Evolutionary conservation across 805 yeast species (phyloP).

Genomic region (Yarrowia bubula): DNA sequence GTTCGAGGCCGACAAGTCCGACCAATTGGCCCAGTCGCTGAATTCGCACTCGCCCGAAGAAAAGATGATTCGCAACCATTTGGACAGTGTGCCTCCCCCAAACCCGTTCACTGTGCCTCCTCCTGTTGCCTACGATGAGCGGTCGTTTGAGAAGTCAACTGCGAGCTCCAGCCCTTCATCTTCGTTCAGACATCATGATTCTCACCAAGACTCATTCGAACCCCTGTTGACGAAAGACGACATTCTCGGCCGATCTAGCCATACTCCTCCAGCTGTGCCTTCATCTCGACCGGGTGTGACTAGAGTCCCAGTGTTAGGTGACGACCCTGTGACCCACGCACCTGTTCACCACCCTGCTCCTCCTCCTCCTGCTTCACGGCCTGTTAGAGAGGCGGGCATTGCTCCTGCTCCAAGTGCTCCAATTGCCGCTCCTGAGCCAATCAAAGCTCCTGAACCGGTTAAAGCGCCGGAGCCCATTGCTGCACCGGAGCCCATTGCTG

Average conservation of each 20-base stretch:
- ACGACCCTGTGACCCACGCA: background rate
- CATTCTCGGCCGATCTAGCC: background rate
- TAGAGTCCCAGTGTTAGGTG: background rate
- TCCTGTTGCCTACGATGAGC: slow-evolving; percentile 7
- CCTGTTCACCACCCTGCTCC: slow-evolving; percentile 10
- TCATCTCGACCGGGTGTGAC: background rate
- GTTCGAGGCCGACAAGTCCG: background rate
- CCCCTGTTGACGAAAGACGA: slow-evolving; percentile 1
- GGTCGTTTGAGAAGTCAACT: background rate
- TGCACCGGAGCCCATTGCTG: background rate
- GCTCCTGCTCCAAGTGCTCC: background rate
- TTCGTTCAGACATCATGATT: background rate
- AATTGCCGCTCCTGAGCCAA: background rate
- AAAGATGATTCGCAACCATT: slow-evolving; percentile 15
- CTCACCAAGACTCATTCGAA: background rate
- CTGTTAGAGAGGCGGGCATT: background rate
- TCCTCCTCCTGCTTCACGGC: background rate
- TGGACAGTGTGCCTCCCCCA: slow-evolving; percentile 10
- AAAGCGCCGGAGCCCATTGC: background rate
- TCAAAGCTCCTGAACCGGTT: background rate
- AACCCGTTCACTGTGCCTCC: slow-evolving; percentile 18
- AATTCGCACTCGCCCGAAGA: background rate
- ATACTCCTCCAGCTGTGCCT: background rate
- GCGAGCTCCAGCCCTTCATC: background rate
- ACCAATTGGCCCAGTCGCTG: background rate